Evolutionary conservation across 345 rosid genomes (phyloP).

Genomic region (Eucalyptus dawsonii): DNA sequence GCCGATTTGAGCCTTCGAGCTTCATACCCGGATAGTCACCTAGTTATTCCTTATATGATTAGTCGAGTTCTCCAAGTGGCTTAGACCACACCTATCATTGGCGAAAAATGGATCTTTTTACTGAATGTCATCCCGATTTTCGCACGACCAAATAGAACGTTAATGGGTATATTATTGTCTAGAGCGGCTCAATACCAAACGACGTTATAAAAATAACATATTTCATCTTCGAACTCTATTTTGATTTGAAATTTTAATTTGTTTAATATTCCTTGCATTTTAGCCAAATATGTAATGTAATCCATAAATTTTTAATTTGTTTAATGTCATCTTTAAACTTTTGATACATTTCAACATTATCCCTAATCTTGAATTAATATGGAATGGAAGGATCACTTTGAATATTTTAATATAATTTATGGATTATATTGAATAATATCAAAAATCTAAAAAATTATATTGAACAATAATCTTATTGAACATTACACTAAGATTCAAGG

Average conservation of each 20-base stretch:
- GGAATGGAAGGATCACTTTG: rapidly evolving
- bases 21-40: neutral
- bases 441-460: too few relatives aligned
- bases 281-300: rapidly evolving
- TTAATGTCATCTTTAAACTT: too few relatives aligned
- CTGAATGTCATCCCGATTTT: rapidly evolving
- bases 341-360: too few relatives aligned
- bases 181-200: rapidly evolving
- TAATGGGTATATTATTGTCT: neutral
- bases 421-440: too few relatives aligned
- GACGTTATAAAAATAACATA: too few relatives aligned
- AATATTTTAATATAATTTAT: too few relatives aligned
- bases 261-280: rapidly evolving
- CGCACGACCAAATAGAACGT: rapidly evolving
- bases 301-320: too few relatives aligned
- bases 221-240: rapidly evolving
- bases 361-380: too few relatives aligned
- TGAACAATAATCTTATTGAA: too few relatives aligned
- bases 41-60: neutral
- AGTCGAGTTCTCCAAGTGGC: neutral
- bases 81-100: neutral
- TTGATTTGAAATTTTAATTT: too few relatives aligned
- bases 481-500: too few relatives aligned
- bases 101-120: neutral
- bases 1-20: neutral